Evolutionary conservation across 768 basidiomycete genomes (phyloP), one percentile per base, ranked within the genome.

Genomic region (Rhizopogon roseolus): DNA sequence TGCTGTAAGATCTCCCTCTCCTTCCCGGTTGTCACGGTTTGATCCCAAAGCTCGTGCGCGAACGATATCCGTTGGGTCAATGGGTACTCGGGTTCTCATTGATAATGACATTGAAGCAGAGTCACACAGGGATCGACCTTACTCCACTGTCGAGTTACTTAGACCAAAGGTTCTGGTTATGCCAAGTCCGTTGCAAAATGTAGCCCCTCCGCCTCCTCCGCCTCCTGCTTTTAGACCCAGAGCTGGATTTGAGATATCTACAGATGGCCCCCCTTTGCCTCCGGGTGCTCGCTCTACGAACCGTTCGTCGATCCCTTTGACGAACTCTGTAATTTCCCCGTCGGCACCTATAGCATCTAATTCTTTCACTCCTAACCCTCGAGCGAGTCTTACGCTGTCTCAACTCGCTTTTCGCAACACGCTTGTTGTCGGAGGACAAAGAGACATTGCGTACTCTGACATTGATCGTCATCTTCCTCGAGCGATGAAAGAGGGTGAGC

Each of bases 91-190:
- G 43, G 74, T 84, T 62, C 72, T 85, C 52, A 68, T 81, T 39
- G 84, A 85, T 44, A 77, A 81, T 55, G 83, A 81, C 53, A 75
- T 34, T 16, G 68, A 69, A 44, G 46, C 49, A 48, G 67, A 71
- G 45, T 62, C 58, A 2, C 60, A 59, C 61, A 51, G 75, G 73
- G 79, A 84, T 41, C 80, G 84, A 37, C 82, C 77, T 17, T 85
- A 82, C 62, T 91, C 90, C 9, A 87, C 88, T 11, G 59, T 86
- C 53, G 90, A 93, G 32, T 74, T 96, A 41, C 76, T 96, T 60
- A 80, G 93, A 19, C 94, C 94, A 1, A 93, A 93, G 67, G 79
- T 93, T n/a, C 84, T 97, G 42, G 84, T 97, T 57, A 96, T 97
- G 94, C 94, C 94, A 9, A 88, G 87, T 56, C 90, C 92, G 1